Base-by-base conservation (phyloP, 2,329 filamentous ascomycete genomes). In the Colletotrichum sp. region DNA sequence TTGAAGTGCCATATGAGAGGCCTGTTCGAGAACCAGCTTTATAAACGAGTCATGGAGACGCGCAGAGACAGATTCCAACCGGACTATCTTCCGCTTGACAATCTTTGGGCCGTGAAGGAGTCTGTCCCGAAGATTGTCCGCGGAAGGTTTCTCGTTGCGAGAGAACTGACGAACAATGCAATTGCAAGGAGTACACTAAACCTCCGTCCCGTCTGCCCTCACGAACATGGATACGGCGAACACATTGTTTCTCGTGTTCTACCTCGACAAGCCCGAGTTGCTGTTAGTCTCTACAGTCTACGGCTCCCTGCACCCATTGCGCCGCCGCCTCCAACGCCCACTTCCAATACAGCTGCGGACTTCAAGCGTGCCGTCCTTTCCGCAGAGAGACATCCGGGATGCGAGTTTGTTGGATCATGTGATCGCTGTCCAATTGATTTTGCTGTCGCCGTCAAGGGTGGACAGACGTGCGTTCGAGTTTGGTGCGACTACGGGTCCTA, bases 341-440 rank as follows among this genome's bases (percentile, higher is more conserved):
- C 18, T 2, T 1, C 5, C 1, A 12, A 21, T 21, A 49, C n/a
- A 49, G 1, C 18, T 49, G 44, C n/a, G 9, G 0, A 13, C 1
- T 49, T 49, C 10, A 0, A 16, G 5, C 18, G 39, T 4, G 39
- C 39, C 3, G 39, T n/a, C 18, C 5, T 9, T 12, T 21, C 9
- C 39, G 39, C 39, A 49, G 1, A n/a, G 3, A 2, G 5, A 1
- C 18, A 12, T 12, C n/a, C n/a, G 44, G 44, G 18, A 49, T n/a
- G 0, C 0, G 18, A 49, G n/a, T 52, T 3, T 13, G 10, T 0
- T 13, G 44, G 44, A 1, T 52, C 44, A 52, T 52, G 44, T 0
- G 6, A 21, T n/a, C 44, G 44, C 0, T 52, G n/a, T 52, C 44
- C n/a, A 4, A 52, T 52, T 52, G 44, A 52, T 52, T 52, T 52